Evolutionary conservation across 1,284 basidiomycete genomes (phyloP), one percentile per base, ranked within the genome.

Genomic region (Xerocomus minutiporus): DNA sequence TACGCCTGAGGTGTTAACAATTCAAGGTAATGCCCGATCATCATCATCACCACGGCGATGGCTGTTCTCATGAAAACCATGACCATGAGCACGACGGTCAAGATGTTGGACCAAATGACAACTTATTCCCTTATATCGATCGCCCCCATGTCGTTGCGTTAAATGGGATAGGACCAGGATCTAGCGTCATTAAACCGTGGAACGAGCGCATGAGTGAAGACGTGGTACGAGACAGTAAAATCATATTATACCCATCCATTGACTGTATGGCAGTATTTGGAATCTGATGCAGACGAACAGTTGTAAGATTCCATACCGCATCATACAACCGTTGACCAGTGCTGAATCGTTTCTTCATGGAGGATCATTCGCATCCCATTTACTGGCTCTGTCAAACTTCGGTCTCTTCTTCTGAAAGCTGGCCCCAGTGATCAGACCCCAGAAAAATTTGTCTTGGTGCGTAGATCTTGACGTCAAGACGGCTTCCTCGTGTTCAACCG

Each of bases 201-300:
- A 72, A 90, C 60, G 69, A 83, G 58, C 78, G 89, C 38, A 62
- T 75, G 49, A 79, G 83, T 50, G 87, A 90, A 66, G 68, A 70
- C 39, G 72, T 76, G 70, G 89, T 89, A 66, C 53, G 72, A 60
- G 26, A 41, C 36, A 34, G 17, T 26, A 31, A 48, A 36, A 11
- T 28, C 43, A 32, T 8, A 6, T 44, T 5, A 20, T 42, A 23
- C 45, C 46, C 48, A 42, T 47, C 20, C 31, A 46, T 38, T 56
- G 42, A 61, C 34, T 12, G 31, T 46, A 51, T 40, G 48, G 11
- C 32, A 92, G 89, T 88, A 73, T 58, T 59, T 92, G 39, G 84
- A 89, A 65, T 91, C 89, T 12, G 90, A 92, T 59, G 85, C 84
- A 35, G 89, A 92, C 67, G 88, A 91, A 64, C 87, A 91, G 69